These are phyloP conservation scores for Sclerotinia sclerotiorum DNA, from an alignment of 2,329 filamentous ascomycete species.

Conservation along the genomic window DNA sequence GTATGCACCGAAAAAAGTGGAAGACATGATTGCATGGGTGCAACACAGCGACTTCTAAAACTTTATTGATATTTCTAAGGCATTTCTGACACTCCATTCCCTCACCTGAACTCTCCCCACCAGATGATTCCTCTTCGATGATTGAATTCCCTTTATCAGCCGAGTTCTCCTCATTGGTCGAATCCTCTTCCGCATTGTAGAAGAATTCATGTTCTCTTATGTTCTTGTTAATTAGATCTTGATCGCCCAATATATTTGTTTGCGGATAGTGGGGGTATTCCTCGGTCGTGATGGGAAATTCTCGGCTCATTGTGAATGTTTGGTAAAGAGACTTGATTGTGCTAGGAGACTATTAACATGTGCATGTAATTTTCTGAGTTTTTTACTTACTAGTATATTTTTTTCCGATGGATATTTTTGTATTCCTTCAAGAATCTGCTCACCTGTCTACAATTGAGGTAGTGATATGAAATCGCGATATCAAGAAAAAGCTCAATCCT, in stretches of 20 bases:
- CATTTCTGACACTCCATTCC: not conserved
- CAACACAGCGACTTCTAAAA: not conserved
- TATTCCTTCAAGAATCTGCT: not conserved
- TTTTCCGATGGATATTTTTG: not conserved
- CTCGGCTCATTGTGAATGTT: not conserved
- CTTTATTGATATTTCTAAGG: not conserved
- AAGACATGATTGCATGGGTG: not conserved
- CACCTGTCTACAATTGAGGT: too few species aligned
- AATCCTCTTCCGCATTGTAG: not conserved
- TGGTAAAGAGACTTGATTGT: not conserved
- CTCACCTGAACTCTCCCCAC: not conserved
- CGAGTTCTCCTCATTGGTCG: not conserved
- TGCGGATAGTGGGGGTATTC: too few species aligned
- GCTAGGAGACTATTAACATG: not conserved
- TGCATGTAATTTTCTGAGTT: not conserved
- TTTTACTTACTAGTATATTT: not conserved
- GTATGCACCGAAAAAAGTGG: not conserved
- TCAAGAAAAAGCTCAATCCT: too few species aligned
- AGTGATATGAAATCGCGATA: too few species aligned
- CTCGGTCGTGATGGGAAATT: too few species aligned
- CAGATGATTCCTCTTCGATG: not conserved
- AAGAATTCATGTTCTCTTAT: not conserved
- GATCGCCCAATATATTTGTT: not conserved
- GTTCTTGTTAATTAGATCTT: not conserved
- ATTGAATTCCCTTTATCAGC: too few species aligned